These are phyloP conservation scores for Cucurbitaria berberidis DNA, from an alignment of 2,329 filamentous ascomycete species.

Conservation along the genomic window DNA sequence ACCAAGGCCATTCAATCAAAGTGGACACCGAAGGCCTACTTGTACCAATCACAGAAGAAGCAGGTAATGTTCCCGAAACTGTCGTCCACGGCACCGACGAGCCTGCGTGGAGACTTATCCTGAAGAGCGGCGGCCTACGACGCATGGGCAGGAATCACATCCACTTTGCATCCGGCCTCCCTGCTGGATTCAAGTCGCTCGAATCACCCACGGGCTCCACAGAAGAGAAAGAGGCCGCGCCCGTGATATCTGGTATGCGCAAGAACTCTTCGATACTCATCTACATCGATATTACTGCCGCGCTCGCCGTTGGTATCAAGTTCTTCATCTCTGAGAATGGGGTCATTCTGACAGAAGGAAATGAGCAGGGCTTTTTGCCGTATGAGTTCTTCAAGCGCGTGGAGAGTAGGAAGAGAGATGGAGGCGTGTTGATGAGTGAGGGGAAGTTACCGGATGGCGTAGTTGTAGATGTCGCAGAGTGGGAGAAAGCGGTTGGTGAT, in stretches of 20 bases:
- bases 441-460: constrained; percentile 62
- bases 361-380: constrained; percentile 52
- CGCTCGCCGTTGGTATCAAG: constrained; percentile 65
- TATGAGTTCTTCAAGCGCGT: constrained; percentile 72
- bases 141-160: constrained; percentile 87
- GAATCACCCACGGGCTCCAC: constrained; percentile 23
- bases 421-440: constrained; percentile 72
- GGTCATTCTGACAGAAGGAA: constrained; percentile 55
- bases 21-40: constrained; percentile 74
- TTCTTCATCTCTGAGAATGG: constrained; percentile 71
- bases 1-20: constrained; percentile 90
- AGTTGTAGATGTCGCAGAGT: constrained; percentile 45
- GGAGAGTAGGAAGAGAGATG: constrained; percentile 63
- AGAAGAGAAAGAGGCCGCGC: constrained; percentile 34
- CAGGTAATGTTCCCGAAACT: constrained; percentile 64
- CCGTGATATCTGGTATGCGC: constrained; percentile 81
- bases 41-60: constrained; percentile 64
- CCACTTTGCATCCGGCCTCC: constrained; percentile 81
- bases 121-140: constrained; percentile 76
- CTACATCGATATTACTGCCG: constrained; percentile 73
- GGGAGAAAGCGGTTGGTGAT: constrained; percentile 41
- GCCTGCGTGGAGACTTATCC: constrained; percentile 75
- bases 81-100: constrained; percentile 93
- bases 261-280: constrained; percentile 67
- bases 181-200: constrained; percentile 51